Base-by-base conservation (phyloP, 108 stramenopile species). In the Phaeodactylum tricornutum region DNA sequence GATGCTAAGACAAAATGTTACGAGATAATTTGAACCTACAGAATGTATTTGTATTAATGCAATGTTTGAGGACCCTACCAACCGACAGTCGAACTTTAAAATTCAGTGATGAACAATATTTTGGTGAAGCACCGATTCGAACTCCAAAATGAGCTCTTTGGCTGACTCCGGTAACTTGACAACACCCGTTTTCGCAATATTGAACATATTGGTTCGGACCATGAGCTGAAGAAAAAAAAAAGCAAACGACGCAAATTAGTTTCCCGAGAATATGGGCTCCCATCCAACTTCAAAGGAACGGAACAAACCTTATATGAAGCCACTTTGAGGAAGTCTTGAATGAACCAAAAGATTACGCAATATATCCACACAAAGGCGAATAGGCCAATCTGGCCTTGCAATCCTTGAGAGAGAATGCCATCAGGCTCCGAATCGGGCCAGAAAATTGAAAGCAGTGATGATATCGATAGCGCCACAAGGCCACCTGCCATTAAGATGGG, bases 331-430 rank as follows among this genome's bases (percentile, higher is more conserved):
- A 48, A 30, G 40, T 73, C 72, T 64, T 73, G 72, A 51, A 73
- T 27, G 20, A 73, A 51, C 62, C 62, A 73, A 26, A 57, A 73
- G 17, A 73, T 14, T 4, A 68, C 31, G 47, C 57, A 73, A 23
- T 53, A 73, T 35, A 73, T 47, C 72, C 72, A 73, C 6, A 73
- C 61, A 53, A 73, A 73, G 16, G 4, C 58, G 39, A 67, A 73
- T 21, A 68, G 34, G 24, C 50, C 57, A 42, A 64, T 54, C 55
- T 73, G 59, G 43, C 23, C 49, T 21, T 25, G 29, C 41, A 73
- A 55, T 14, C 72, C 72, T 37, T 67, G 62, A 23, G 58, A 51
- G 26, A 42, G 25, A 44, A 73, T 68, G 15, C 55, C 67, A 41
- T 73, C 72, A 0, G 58, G 62, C 0, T 51, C 25, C 9, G 62